A percentile compares a stretch with the other conserved stretches of the same genome.
Evolutionary conservation across 2,329 filamentous ascomycete genomes (phyloP).

Genomic region (Epichloe hybrida): DNA sequence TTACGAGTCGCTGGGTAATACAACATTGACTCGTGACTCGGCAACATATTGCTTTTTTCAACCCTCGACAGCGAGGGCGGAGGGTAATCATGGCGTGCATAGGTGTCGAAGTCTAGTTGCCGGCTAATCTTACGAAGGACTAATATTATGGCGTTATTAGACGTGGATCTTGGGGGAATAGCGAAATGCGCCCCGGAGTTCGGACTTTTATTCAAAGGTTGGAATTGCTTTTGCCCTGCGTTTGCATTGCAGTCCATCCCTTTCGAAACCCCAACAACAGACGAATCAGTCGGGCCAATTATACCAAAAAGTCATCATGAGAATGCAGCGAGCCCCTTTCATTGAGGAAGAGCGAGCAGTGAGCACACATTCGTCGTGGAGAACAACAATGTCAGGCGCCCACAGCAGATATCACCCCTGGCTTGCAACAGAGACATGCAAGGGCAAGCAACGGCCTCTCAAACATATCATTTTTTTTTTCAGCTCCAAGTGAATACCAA

Average conservation of each 20-base stretch:
- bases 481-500: neutral
- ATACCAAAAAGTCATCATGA: neutral
- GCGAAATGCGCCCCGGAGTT: neutral
- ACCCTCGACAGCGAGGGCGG: slow-evolving; percentile 2
- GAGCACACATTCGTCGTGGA: neutral
- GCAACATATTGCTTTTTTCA: neutral
- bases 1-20: slow-evolving; percentile 1
- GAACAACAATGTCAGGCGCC: neutral
- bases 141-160: neutral
- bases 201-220: neutral
- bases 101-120: neutral
- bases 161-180: neutral
- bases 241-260: neutral
- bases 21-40: slow-evolving; percentile 3
- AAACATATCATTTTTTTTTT: slow-evolving; percentile 1
- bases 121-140: neutral
- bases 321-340: neutral
- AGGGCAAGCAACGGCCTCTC: slow-evolving; percentile 4
- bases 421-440: slow-evolving; percentile 9
- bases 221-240: neutral
- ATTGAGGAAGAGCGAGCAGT: neutral
- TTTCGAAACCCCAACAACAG: neutral
- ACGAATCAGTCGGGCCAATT: neutral
- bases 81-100: neutral
- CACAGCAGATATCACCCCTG: neutral